Evolutionary conservation across 371 early-diverging fungal genomes (phyloP), one percentile per base, ranked within the genome.

Genomic region (Circinella minor): DNA sequence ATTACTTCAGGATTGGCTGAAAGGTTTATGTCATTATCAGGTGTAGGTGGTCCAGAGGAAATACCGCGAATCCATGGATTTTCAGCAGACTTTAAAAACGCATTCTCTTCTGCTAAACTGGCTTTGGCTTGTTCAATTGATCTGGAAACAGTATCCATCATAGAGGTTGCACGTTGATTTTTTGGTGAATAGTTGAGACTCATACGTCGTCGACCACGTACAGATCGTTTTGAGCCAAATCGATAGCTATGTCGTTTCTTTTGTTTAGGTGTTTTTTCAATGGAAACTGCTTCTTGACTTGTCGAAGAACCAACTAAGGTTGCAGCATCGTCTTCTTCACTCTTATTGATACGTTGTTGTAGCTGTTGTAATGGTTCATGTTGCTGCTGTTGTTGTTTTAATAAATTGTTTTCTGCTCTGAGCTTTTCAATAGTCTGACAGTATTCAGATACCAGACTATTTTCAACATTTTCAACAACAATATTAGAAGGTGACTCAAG

Each of bases 241-340:
- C 69, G 65, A 54, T 73, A 73, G 38, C 73, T 73, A 36, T 69
- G 69, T 11, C 73, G 65, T 36, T 73, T 73, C 69, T 73, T 73
- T 34, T n/a, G 38, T 10, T 59, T 67, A 34, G 61, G 38, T 14
- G 68, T 59, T 15, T 59, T 59, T 37, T 67, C 57, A 46, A 3
- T n/a, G 14, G 51, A 4, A 51, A n/a, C 18, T 46, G 55, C 59
- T 27, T 67, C 39, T 11, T 38, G 57, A 66, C 54, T 43, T 43
- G 39, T 27, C 13, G 57, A 57, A 34, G 57, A 57, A 17, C 57
- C 57, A 18, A 57, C 57, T 7, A 57, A 34, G 13, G 57, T 57
- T 10, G 34, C 57, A 18, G 34, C 6, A 57, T 57, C 57, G 4
- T 27, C 27, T 57, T 57, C 57, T 51, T 51, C 51, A 43, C 51